These are phyloP conservation scores for Lasiosphaeria ovina DNA, from an alignment of 495 filamentous ascomycete genomes.

Conservation along the genomic window DNA sequence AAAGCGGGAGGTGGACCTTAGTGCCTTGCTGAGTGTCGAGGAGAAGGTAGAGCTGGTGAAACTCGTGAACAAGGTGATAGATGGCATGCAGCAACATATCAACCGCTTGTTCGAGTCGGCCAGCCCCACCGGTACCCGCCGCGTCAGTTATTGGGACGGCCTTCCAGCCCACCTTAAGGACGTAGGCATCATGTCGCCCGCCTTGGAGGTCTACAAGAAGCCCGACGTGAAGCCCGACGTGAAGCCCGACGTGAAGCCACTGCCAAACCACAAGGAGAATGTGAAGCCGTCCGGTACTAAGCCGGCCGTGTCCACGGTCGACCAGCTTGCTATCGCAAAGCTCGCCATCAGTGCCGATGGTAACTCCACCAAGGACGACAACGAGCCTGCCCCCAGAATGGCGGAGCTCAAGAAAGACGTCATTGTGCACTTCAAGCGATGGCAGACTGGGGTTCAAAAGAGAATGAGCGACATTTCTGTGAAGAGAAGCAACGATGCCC, in stretches of 20 bases:
- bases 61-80: conserved; percentile 44
- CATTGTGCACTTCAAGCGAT: conserved; percentile 43
- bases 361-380: conserved; percentile 1
- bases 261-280: conserved; percentile 26
- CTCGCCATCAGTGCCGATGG: conserved; percentile 7
- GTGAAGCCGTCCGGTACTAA: conserved; percentile 20
- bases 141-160: conserved; percentile 27
- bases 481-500: conserved; percentile 24
- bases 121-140: conserved; percentile 20
- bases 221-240: conserved; percentile 1
- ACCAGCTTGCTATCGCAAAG: conserved; percentile 2
- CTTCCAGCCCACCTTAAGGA: conserved; percentile 33
- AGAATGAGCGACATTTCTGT: conserved; percentile 43
- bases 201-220: conserved; percentile 6
- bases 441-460: conserved; percentile 38
- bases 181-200: conserved; percentile 18
- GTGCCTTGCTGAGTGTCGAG: conserved; percentile 21
- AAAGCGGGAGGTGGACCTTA: conserved; percentile 36
- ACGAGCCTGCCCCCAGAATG: conserved; percentile 30
- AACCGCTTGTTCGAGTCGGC: conserved; percentile 45
- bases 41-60: conserved; percentile 32
- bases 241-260: conserved; percentile 1
- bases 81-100: conserved; percentile 49
- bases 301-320: conserved; percentile 12
- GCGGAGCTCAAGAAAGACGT: conserved; percentile 46